Evolutionary conservation across 495 filamentous ascomycete genomes (phyloP), one percentile per base, ranked within the genome.

Genomic region (Margaritispora aquatica): DNA sequence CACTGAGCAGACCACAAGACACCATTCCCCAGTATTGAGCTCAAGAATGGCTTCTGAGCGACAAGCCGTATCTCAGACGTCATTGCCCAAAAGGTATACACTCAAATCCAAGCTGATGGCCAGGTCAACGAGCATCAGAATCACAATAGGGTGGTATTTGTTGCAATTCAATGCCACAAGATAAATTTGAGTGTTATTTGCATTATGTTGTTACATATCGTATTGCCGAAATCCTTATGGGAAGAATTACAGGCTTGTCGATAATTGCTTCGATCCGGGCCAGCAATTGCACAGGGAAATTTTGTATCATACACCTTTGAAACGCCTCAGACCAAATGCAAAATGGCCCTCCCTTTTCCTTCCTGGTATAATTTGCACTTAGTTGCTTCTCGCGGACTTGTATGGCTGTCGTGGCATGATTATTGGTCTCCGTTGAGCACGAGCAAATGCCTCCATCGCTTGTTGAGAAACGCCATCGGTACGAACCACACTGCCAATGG

Each of bases 401-500:
- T 50, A 50, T 59, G 74, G 71, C 36, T 79, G 74, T 21, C 78
- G 68, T 26, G 83, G 77, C 76, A 88, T 78, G 59, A 90, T 79
- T 26, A 87, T 76, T 15, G 87, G 84, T 29, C 78, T 72, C 62
- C 82, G 73, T 67, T 82, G 77, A 17, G 83, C 79, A 66, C 75
- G 76, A 31, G 78, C 71, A 66, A 84, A 89, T 7, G 82, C 81
- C 69, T 88, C 83, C 31, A 77, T 76, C 7, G 80, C 71, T 36
- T 83, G 77, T 5, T 84, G 81, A 0, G 86, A 86, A 8, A 58
- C 54, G 52, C 75, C 71, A 55, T 82, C 82, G 19, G 91, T 88
- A 69, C 94, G 87, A 66, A 98, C 97, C 20, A 93, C 91, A 63
- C 89, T 96, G 61, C 94, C 94, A 67, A 98, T 96, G 36, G 88